These are phyloP conservation scores for Nakazawaea anatomiae DNA, from an alignment of 805 yeast genomes.

Conservation along the genomic window DNA sequence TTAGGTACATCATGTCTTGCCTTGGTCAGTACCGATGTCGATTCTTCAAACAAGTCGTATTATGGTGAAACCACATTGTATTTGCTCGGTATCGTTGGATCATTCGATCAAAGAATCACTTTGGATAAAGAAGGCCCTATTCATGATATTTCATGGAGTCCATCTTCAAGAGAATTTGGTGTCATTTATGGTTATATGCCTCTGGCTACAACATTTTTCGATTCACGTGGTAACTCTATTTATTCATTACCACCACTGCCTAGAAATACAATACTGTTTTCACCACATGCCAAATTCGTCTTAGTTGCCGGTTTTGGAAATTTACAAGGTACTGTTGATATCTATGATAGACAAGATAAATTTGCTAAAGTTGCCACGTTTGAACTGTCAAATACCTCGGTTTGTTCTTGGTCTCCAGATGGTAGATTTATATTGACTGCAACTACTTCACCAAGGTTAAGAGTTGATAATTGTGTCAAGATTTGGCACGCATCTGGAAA, in stretches of 20 bases:
- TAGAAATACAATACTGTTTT: conserved; percentile 82
- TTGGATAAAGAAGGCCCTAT: conserved; percentile 94
- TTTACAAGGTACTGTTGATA: conserved; percentile 93
- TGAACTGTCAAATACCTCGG: conserved; percentile 93
- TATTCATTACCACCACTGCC: conserved; percentile 82
- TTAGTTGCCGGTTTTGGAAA: conserved; percentile 97
- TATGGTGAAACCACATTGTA: conserved; percentile 95
- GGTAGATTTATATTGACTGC: conserved; percentile 92
- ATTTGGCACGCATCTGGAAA: conserved; percentile 91
- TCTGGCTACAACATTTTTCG: conserved; percentile 89
- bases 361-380: conserved; percentile 75
- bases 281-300: conserved; percentile 90
- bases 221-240: conserved; percentile 84
- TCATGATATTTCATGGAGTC: conserved; percentile 97
- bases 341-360: conserved; percentile 85
- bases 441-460: conserved; percentile 91
- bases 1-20: conserved; percentile 93
- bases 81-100: conserved; percentile 85
- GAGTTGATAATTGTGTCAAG: conserved; percentile 94
- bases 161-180: conserved; percentile 93
- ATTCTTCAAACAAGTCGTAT: conserved; percentile 86
- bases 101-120: conserved; percentile 82
- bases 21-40: conserved; percentile 93
- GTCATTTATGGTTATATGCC: conserved; percentile 98
- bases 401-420: conserved; percentile 97